phyloP scores from a whole-genome alignment of 1,284 basidiomycete genomes.

The Volvariella volvacea region DNA sequence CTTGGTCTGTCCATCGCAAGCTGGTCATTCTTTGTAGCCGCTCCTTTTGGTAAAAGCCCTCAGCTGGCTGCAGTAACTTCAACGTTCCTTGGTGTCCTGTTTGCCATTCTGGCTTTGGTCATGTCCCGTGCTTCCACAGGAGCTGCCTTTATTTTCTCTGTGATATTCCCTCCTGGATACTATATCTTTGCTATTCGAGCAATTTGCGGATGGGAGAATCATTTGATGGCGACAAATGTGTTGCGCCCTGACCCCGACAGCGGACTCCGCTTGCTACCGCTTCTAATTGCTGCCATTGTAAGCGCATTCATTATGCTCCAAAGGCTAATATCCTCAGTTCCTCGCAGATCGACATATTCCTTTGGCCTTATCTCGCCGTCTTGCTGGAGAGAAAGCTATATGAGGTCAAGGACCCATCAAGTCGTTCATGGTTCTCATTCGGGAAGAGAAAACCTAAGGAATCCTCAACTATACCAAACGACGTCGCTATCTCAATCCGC shows the following conservation, averaged over 20 bases:
- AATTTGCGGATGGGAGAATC: constrained; percentile 61
- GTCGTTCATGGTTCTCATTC: constrained; percentile 19
- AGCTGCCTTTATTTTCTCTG: constrained; percentile 52
- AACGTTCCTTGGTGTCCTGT: constrained; percentile 58
- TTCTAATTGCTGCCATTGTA: constrained; percentile 61
- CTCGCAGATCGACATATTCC: constrained; percentile 56
- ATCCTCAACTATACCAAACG: constrained; percentile 17
- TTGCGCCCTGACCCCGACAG: constrained; percentile 54
- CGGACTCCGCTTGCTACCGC: constrained; percentile 46
- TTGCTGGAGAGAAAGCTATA: constrained; percentile 57
- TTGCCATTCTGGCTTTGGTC: constrained; percentile 65
- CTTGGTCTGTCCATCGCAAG: constrained; percentile 62
- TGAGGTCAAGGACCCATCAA: constrained; percentile 41
- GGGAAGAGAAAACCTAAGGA: constrained; percentile 18
- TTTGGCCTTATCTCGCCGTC: constrained; percentile 63
- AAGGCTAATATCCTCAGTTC: not conserved
- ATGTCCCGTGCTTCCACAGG: constrained; percentile 36
- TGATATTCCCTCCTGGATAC: constrained; percentile 71
- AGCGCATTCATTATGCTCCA: constrained; percentile 14
- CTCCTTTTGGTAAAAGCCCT: constrained; percentile 66
- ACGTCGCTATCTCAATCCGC: constrained; percentile 52
- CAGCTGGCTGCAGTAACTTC: constrained; percentile 66
- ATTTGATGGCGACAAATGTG: constrained; percentile 43
- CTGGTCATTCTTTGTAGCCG: constrained; percentile 64
- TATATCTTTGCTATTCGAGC: constrained; percentile 68